phyloP scores from a whole-genome alignment of 495 filamentous ascomycete genomes.

The Trichoderma asperelloides region DNA sequence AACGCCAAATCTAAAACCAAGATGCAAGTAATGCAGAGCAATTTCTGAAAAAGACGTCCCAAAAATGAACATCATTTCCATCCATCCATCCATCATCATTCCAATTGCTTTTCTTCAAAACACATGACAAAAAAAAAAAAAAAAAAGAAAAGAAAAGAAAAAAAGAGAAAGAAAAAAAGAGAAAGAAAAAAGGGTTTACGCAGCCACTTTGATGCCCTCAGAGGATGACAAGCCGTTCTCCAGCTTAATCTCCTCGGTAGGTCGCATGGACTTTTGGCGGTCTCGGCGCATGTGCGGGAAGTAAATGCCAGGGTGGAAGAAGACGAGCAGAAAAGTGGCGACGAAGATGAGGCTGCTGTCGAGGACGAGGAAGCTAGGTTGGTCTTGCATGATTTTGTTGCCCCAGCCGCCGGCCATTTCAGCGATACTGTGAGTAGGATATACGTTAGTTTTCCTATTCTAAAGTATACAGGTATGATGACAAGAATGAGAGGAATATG shows the following conservation, averaged over 20 bases:
- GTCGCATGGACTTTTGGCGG: not conserved
- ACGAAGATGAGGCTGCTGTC: slow-evolving; percentile 29
- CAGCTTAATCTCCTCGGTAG: not conserved
- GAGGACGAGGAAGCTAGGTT: slow-evolving; percentile 53
- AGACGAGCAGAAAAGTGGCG: not conserved
- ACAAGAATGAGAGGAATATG: slow-evolving; percentile 3
- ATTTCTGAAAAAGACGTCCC: not conserved
- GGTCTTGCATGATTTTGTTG: slow-evolving; percentile 56
- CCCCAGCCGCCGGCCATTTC: slow-evolving; percentile 65
- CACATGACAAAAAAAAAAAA: not conserved
- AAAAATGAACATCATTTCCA: not conserved
- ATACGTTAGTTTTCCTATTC: not conserved
- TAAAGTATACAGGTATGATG: not conserved
- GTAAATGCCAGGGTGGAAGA: slow-evolving; percentile 10
- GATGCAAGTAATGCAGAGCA: not conserved
- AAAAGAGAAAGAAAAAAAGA: not conserved
- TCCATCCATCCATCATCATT: not conserved
- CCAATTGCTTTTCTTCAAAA: not conserved
- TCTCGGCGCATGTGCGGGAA: slow-evolving; percentile 12
- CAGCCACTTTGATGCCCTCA: not conserved
- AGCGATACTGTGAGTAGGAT: slow-evolving; percentile 36
- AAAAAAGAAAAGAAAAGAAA: not conserved
- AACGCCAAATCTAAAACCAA: slow-evolving; percentile 6
- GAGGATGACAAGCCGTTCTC: not conserved
- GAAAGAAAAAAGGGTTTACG: not conserved